Conservation (phyloP, 2,329 filamentous ascomycete species). For the Paraconiothyrium brasiliense region DNA sequence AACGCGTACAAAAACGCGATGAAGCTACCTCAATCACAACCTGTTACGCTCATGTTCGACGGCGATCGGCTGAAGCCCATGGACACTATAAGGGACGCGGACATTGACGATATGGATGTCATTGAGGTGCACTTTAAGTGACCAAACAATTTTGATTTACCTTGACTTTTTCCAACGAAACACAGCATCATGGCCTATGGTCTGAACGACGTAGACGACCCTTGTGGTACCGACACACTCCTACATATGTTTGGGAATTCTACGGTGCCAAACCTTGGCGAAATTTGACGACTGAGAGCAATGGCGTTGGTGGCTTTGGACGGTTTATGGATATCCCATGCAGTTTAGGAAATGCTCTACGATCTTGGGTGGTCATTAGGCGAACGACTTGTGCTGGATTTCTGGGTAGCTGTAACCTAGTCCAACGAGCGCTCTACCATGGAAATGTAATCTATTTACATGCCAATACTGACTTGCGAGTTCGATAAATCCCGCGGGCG, state of each 20-base stretch:
- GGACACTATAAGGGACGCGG: conserved; percentile 42
- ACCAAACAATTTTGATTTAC: conserved; percentile 1
- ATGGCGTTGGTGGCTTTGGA: conserved; percentile 21
- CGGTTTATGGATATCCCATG: conserved; percentile 13
- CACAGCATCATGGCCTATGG: neutral
- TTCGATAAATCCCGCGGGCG: no score
- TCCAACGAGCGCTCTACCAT: no score
- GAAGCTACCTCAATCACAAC: conserved; percentile 35
- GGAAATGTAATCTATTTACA: no score
- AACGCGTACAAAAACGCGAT: conserved; percentile 38
- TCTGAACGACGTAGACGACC: neutral
- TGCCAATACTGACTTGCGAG: no score
- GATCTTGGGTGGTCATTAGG: neutral
- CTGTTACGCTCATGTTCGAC: conserved; percentile 49
- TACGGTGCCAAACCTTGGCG: neutral
- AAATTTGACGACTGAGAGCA: conserved; percentile 10
- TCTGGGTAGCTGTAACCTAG: no score
- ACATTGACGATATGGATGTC: conserved; percentile 49
- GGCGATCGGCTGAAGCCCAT: conserved; percentile 47
- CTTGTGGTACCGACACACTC: neutral
- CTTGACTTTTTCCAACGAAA: neutral
- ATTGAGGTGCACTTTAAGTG: conserved; percentile 50
- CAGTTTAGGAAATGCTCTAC: conserved; percentile 1
- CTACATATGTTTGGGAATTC: neutral
- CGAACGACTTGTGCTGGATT: no score